Evolutionary conservation across 805 yeast species (phyloP).

Genomic region (Hanseniaspora nectarophila): DNA sequence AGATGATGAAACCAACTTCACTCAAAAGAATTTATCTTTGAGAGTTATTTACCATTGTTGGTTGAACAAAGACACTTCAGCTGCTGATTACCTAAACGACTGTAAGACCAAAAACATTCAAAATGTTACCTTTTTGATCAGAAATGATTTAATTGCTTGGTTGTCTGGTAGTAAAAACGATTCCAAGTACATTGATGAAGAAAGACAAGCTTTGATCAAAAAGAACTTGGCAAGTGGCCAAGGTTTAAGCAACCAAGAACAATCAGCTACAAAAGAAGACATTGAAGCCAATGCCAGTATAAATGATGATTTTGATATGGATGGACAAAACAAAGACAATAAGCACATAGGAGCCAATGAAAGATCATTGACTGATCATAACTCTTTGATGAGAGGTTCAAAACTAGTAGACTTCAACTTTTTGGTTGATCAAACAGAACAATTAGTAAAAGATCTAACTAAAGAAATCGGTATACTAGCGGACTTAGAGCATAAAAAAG

Average conservation of each 20-base stretch:
- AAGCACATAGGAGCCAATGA: slow-evolving; percentile 28
- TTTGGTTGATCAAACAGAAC: slow-evolving; percentile 42
- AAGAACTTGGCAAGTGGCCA: slow-evolving; percentile 20
- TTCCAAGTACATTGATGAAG: slow-evolving; percentile 39
- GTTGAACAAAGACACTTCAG: slow-evolving; percentile 57
- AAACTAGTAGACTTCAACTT: slow-evolving; percentile 58
- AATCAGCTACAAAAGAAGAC: neutral
- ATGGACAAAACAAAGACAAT: slow-evolving; percentile 16
- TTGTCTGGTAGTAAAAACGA: slow-evolving; percentile 54
- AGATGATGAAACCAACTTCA: slow-evolving; percentile 27
- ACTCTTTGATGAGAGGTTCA: slow-evolving; percentile 51
- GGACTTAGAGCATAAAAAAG: neutral
- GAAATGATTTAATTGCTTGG: slow-evolving; percentile 76
- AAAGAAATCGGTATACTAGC: slow-evolving; percentile 12
- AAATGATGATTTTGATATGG: neutral
- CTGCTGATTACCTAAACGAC: slow-evolving; percentile 68
- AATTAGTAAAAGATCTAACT: slow-evolving; percentile 42
- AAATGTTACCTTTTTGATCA: slow-evolving; percentile 70
- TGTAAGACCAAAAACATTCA: slow-evolving; percentile 54
- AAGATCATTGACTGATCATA: slow-evolving; percentile 44
- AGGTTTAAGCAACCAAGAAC: slow-evolving; percentile 27
- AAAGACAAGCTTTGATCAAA: slow-evolving; percentile 13
- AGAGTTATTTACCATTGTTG: slow-evolving; percentile 65
- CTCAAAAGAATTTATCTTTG: slow-evolving; percentile 42
- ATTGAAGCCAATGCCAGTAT: neutral